Evolutionary conservation across 331 rosid genomes (phyloP).

Genomic region (Cydonia oblonga): DNA sequence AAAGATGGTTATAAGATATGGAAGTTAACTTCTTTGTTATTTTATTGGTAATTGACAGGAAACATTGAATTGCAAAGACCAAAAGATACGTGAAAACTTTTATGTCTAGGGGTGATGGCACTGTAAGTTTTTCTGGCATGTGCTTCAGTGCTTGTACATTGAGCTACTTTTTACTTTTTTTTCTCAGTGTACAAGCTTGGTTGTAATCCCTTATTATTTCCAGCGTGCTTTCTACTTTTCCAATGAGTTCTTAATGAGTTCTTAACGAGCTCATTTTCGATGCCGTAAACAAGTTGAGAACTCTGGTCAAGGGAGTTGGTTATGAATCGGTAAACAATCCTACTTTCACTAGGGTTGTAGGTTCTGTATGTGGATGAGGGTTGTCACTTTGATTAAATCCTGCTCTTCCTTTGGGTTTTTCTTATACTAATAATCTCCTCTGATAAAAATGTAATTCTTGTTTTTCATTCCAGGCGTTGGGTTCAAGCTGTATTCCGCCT

Average conservation of each 20-base stretch:
- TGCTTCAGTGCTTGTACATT: neutral
- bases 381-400: neutral
- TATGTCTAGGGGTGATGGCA: constrained; percentile 92
- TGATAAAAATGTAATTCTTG: neutral
- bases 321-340: constrained; percentile 60
- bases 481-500: constrained; percentile 67
- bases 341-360: neutral
- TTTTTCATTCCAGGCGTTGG: constrained; percentile 58
- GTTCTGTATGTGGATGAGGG: neutral
- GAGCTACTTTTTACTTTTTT: neutral
- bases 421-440: neutral
- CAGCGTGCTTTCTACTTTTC: constrained; percentile 95
- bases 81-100: constrained; percentile 76
- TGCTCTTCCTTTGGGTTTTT: neutral
- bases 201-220: constrained; percentile 3
- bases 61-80: constrained; percentile 67
- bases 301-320: constrained; percentile 65
- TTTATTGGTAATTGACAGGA: constrained; percentile 36
- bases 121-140: constrained; percentile 42
- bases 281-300: constrained; percentile 89
- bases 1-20: neutral
- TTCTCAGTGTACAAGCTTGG: constrained; percentile 4
- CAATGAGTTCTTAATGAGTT: constrained; percentile 59
- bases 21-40: neutral
- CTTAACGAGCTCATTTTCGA: constrained; percentile 35